Base-by-base conservation (phyloP, 2,329 filamentous ascomycete genomes). In the Colletotrichum karsti region DNA sequence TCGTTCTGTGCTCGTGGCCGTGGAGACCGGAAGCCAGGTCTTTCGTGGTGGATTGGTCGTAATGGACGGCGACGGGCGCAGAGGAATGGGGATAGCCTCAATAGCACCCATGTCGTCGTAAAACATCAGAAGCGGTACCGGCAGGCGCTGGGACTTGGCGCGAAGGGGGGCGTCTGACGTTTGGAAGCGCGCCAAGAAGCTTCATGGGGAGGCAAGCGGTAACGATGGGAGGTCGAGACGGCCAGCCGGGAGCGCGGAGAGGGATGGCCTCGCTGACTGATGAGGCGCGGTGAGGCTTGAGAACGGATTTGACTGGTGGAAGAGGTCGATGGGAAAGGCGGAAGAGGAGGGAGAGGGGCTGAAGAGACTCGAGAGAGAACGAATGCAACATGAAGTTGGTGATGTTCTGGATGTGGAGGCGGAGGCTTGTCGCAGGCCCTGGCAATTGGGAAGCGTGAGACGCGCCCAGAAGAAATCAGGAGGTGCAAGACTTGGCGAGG, bases 401-500 rank as follows among this genome's bases (percentile, higher is more conserved):
- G 20, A 41, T 42, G 58, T 44, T 30, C 9, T 20, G 20, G 30
- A 58, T 9, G 33, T 30, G 41, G 50, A 67, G 41, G 50, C 12
- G 18, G 37, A 57, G 26, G 51, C 44, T 67, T 63, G 63, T 67
- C 42, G 63, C 63, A 67, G 51, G 63, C 41, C 63, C 63, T 50
- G 18, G 28, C 9, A 30, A 9, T 30, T 9, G 28, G 33, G 20
- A 41, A 63, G 24, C 20, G 51, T 67, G 64, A 67, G 59, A 67
- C 64, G 41, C 44, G 64, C 64, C 64, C 39, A 67, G 64, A 44
- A 15, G 51, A 51, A 63, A 39, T 53, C 51, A 57, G 59, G 64
- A 63, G 63, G 58, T 67, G 50, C 50, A 56, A 56, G 63, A 56
- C 63, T 67, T 67, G 63, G 63, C 63, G 50, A 62, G 50, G 48